Evolutionary conservation across 2,329 filamentous ascomycete species (phyloP), one percentile per base, ranked within the genome.

Genomic region (Penicillium thymicola): DNA sequence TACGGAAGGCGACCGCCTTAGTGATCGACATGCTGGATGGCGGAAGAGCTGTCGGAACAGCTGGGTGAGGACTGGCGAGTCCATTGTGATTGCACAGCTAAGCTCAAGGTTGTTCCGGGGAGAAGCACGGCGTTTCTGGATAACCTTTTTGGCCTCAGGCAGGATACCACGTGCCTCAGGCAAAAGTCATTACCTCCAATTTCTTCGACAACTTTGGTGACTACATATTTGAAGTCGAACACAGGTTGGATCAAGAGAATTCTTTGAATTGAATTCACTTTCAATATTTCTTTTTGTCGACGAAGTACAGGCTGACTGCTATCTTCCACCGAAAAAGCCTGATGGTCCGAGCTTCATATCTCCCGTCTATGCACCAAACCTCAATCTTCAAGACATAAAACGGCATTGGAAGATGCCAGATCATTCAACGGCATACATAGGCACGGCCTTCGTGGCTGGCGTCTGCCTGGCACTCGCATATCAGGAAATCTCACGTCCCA

Each of bases 11-110:
- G 65, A 64, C 52, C 74, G 77, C 52, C 79, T 77, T 63, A 82
- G 73, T 52, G 80, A 78, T 68, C 83, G 81, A 70, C 87, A 89
- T 48, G 85, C 81, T 46, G 85, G 84, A 68, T 92, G 89, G 43
- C 85, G 85, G 67, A 96, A 95, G 41, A 97, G 84, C 78, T 91
- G 89, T 67, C 89, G 85, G 69, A 97, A 93, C 70, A 96, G 82
- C 71, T 88, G 88, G 47, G 85, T 85, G 63, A 92, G 82, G 60
- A 90, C 79, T 57, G 88, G 88, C 18, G 90, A 92, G 77, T 96
- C 92, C 92, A 96, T 96, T 63, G 63, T 46, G 50, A 49, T 30
- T 45, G 51, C 45, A 54, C 32, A 55, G 55, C 21, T 37, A 55
- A 48, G 45, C 54, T 42, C 48, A 44, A 42, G 50, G 53, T 44